Conservation (phyloP, 2,329 filamentous ascomycete species). For the Malbranchea cinnamomea region DNA sequence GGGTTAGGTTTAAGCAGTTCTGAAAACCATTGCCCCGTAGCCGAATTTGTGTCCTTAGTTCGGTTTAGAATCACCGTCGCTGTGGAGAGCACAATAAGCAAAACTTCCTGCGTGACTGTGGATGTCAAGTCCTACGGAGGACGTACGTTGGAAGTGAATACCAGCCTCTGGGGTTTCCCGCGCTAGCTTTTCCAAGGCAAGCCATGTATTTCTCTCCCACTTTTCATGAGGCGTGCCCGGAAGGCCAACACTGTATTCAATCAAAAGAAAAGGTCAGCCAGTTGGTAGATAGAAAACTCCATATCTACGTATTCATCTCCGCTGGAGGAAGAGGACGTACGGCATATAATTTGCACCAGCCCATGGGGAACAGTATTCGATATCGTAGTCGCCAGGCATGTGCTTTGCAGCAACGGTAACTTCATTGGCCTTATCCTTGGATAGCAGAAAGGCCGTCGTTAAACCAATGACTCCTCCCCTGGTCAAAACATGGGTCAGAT, state of each 20-base stretch:
- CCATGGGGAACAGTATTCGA: conserved; percentile 83
- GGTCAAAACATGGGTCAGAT: conserved; percentile 4
- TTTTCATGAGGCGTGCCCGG: conserved; percentile 23
- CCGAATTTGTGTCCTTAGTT: conserved; percentile 44
- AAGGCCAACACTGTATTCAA: conserved; percentile 23
- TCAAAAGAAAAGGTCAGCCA: background rate
- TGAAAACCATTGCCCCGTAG: conserved; percentile 46
- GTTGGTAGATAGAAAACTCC: background rate
- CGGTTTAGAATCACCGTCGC: conserved; percentile 43
- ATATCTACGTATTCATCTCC: background rate
- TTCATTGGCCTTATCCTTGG: conserved; percentile 38
- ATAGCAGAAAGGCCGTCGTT: conserved; percentile 48
- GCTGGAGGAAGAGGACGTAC: conserved; percentile 30
- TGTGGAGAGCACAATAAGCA: too few species aligned
- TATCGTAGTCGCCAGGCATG: conserved; percentile 86
- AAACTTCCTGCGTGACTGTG: background rate
- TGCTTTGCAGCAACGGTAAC: conserved; percentile 70
- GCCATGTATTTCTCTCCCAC: conserved; percentile 53
- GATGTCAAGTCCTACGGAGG: background rate
- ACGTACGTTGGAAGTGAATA: conserved; percentile 58
- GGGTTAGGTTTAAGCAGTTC: conserved; percentile 52
- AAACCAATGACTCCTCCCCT: conserved; percentile 53
- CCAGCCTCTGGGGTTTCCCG: conserved; percentile 59
- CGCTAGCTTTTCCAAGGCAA: conserved; percentile 44
- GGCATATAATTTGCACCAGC: conserved; percentile 70